Percentiles rank a stretch among this genome's conserved stretches.
These are phyloP conservation scores for Exophiala aquamarina DNA, from an alignment of 2,329 filamentous ascomycete species.

Conservation along the genomic window DNA sequence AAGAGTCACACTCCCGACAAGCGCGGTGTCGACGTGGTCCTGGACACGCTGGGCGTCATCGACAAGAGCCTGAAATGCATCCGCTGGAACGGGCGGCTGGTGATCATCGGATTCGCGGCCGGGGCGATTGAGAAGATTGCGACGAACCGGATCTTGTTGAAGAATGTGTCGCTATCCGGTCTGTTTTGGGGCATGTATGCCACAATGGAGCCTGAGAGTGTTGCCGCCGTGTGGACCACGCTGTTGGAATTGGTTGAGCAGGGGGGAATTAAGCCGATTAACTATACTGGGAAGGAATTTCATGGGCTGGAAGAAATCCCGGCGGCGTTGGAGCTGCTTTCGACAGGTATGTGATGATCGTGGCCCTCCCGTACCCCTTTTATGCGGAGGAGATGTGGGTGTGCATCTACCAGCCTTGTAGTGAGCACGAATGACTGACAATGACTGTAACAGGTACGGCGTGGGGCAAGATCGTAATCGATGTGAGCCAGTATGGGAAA, in stretches of 20 bases:
- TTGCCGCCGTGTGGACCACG: conserved; percentile 76
- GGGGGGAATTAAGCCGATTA: conserved; percentile 77
- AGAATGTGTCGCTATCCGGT: conserved; percentile 87
- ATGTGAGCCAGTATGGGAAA: conserved; percentile 56
- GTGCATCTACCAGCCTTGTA: too few relatives aligned
- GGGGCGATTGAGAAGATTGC: conserved; percentile 87
- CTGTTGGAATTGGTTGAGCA: conserved; percentile 73
- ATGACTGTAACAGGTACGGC: conserved; percentile 77
- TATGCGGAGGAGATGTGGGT: too few relatives aligned
- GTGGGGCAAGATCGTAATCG: conserved; percentile 95
- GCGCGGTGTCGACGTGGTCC: conserved; percentile 82
- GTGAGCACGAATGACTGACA: too few relatives aligned
- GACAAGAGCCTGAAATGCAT: conserved; percentile 85
- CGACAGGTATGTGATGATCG: too few relatives aligned
- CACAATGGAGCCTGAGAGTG: conserved; percentile 67
- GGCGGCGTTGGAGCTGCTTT: conserved; percentile 59
- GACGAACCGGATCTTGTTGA: conserved; percentile 85
- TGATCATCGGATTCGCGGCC: conserved; percentile 86
- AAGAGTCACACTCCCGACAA: conserved; percentile 60
- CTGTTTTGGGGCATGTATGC: conserved; percentile 87
- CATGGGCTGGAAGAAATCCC: conserved; percentile 77
- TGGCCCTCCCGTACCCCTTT: too few relatives aligned
- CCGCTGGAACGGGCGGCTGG: conserved; percentile 84
- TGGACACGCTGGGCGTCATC: conserved; percentile 87
- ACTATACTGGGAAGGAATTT: conserved; percentile 78